Evolutionary conservation across 192 early-diverging fungal species (phyloP).

Genomic region (Mortierella hygrophila): DNA sequence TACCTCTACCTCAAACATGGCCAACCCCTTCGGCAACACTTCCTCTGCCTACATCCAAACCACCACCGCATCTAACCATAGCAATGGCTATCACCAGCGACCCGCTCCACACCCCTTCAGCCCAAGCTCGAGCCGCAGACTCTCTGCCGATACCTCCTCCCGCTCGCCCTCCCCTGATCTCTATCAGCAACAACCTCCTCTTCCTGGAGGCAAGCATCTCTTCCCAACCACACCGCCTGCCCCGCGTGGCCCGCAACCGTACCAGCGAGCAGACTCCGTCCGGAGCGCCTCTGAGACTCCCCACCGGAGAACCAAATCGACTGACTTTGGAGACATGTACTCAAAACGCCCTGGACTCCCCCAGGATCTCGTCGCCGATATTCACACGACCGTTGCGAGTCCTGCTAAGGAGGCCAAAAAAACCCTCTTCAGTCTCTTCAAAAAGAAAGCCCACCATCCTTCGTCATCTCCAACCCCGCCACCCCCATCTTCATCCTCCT

Average conservation of each 20-base stretch:
- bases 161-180: slow-evolving; percentile 42
- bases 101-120: slow-evolving; percentile 21
- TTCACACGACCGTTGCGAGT: slow-evolving; percentile 15
- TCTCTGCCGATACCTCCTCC: slow-evolving; percentile 36
- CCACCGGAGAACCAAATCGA: slow-evolving; percentile 43
- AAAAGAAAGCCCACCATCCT: slow-evolving; percentile 36
- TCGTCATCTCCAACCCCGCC: neutral
- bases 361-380: slow-evolving; percentile 14
- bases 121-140: slow-evolving; percentile 31
- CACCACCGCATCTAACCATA: neutral
- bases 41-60: slow-evolving; percentile 10
- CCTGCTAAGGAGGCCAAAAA: slow-evolving; percentile 48
- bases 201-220: slow-evolving; percentile 12
- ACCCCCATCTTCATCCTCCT: slow-evolving; percentile 3
- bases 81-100: slow-evolving; percentile 15
- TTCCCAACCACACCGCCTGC: slow-evolving; percentile 34
- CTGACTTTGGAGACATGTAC: slow-evolving; percentile 35
- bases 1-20: neutral
- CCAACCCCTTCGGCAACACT: slow-evolving; percentile 4
- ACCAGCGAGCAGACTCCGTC: slow-evolving; percentile 25
- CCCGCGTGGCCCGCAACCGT: slow-evolving; percentile 7
- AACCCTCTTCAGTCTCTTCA: slow-evolving; percentile 37
- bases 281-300: slow-evolving; percentile 17
- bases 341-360: slow-evolving; percentile 27
- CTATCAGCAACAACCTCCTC: neutral